phyloP scores from a whole-genome alignment of 352 stramenopile species.

The Pythium pyrilobum region DNA sequence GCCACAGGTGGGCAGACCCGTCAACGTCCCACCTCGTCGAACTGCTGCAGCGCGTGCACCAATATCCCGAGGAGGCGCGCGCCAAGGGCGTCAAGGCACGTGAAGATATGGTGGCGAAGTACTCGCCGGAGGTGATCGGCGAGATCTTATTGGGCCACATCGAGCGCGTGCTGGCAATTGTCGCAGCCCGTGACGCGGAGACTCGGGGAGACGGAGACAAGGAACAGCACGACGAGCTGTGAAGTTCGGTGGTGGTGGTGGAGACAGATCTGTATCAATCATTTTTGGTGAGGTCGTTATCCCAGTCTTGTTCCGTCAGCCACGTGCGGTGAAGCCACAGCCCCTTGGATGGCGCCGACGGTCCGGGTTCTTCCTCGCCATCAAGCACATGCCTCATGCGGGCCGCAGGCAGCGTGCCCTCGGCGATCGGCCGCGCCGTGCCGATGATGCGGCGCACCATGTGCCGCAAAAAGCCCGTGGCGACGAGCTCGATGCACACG shows the following conservation, averaged over 20 bases:
- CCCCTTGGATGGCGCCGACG: slow-evolving; percentile 70
- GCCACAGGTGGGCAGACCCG: slow-evolving; percentile 84
- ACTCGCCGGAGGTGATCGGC: slow-evolving; percentile 70
- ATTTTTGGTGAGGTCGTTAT: slow-evolving; percentile 34
- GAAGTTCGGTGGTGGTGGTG: no score
- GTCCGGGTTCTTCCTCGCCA: slow-evolving; percentile 41
- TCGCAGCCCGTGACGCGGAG: slow-evolving; percentile 15
- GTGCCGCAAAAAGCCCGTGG: slow-evolving; percentile 81
- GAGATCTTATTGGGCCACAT: slow-evolving; percentile 60
- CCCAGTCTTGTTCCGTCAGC: slow-evolving; percentile 71
- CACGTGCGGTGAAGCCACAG: slow-evolving; percentile 84
- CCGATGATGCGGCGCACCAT: slow-evolving; percentile 86
- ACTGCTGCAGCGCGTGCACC: slow-evolving; percentile 51
- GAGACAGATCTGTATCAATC: slow-evolving; percentile 12
- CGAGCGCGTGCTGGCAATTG: slow-evolving; percentile 48
- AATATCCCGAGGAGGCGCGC: slow-evolving; percentile 55
- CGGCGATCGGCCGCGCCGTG: slow-evolving; percentile 71
- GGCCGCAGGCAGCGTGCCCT: slow-evolving; percentile 47
- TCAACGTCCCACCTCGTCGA: slow-evolving; percentile 65
- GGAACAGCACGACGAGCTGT: slow-evolving; percentile 48
- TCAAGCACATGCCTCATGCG: slow-evolving; percentile 68
- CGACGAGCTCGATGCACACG: slow-evolving; percentile 78
- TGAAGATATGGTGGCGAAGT: slow-evolving; percentile 80
- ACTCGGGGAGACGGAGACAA: neutral
- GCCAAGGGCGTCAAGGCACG: slow-evolving; percentile 68